A percentile compares a stretch with the other conserved stretches of the same genome.
Evolutionary conservation across 345 rosid genomes (phyloP).

Genomic region (Rubroshorea leprosula): DNA sequence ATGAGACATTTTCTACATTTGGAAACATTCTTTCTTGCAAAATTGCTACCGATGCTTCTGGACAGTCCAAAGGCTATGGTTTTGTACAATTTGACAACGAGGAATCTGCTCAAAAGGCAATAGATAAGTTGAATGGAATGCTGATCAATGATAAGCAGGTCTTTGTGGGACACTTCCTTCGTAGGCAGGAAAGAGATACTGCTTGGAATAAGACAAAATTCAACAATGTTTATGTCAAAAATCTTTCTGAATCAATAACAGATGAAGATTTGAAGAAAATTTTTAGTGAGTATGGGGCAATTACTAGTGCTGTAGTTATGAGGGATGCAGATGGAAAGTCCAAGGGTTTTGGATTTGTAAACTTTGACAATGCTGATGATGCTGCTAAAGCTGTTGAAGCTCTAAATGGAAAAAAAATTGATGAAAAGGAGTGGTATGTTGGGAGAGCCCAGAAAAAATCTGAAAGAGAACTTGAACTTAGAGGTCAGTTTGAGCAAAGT

Average conservation of each 20-base stretch:
- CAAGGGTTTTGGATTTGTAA: slow-evolving; percentile 89
- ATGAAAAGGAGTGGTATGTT: slow-evolving; percentile 88
- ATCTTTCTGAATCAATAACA: slow-evolving; percentile 46
- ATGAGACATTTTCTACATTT: slow-evolving; percentile 57
- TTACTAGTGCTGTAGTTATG: slow-evolving; percentile 71
- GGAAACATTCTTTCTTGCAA: slow-evolving; percentile 73
- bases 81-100: slow-evolving; percentile 80
- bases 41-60: slow-evolving; percentile 62
- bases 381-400: slow-evolving; percentile 84
- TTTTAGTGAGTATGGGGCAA: slow-evolving; percentile 64
- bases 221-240: slow-evolving; percentile 72
- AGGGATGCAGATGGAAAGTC: slow-evolving; percentile 81
- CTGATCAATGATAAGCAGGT: slow-evolving; percentile 68
- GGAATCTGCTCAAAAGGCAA: slow-evolving; percentile 62
- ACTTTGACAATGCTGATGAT: slow-evolving; percentile 84
- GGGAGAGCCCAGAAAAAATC: slow-evolving; percentile 89
- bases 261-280: slow-evolving; percentile 53
- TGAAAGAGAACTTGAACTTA: slow-evolving; percentile 77
- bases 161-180: slow-evolving; percentile 74
- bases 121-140: slow-evolving; percentile 68
- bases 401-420: slow-evolving; percentile 72
- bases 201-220: slow-evolving; percentile 44
- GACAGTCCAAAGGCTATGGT: slow-evolving; percentile 81
- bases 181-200: slow-evolving; percentile 69
- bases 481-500: slow-evolving; percentile 64